Evolutionary conservation across 2,329 filamentous ascomycete species (phyloP).

Genomic region (Colletotrichum caudatum): DNA sequence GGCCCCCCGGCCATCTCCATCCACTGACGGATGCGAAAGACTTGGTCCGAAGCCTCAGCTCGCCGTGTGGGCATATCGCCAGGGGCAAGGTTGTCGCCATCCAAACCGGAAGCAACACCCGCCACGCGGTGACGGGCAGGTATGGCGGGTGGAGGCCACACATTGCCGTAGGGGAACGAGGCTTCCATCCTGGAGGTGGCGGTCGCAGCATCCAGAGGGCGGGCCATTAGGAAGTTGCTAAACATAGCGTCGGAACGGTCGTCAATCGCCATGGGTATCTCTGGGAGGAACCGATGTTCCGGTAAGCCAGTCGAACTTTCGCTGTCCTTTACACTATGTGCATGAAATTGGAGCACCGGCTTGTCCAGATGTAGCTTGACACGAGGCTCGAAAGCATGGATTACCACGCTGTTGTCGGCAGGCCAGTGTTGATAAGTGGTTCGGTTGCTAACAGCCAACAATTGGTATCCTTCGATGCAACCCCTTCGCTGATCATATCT

Average conservation of each 20-base stretch:
- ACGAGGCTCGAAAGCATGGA: constrained; percentile 78
- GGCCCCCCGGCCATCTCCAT: constrained; percentile 69
- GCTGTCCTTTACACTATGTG: constrained; percentile 28
- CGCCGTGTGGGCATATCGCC: constrained; percentile 59
- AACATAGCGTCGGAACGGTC: constrained; percentile 64
- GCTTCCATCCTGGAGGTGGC: constrained; percentile 48
- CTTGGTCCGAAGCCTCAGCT: constrained; percentile 73
- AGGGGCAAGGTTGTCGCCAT: constrained; percentile 46
- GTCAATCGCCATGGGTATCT: constrained; percentile 65
- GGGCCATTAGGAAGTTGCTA: constrained; percentile 76
- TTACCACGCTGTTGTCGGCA: constrained; percentile 72
- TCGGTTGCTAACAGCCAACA: constrained; percentile 73
- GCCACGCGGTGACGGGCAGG: constrained; percentile 70
- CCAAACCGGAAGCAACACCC: constrained; percentile 48
- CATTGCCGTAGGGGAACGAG: constrained; percentile 60
- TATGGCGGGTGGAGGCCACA: constrained; percentile 83
- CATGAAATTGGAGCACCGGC: constrained; percentile 72
- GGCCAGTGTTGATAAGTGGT: constrained; percentile 73
- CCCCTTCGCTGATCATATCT: constrained; percentile 80
- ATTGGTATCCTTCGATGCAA: constrained; percentile 83
- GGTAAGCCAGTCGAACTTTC: constrained; percentile 23
- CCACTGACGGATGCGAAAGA: constrained; percentile 83
- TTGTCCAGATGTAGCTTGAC: constrained; percentile 80
- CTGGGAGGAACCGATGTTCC: constrained; percentile 59
- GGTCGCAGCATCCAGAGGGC: constrained; percentile 56